Conservation (phyloP, 2,329 filamentous ascomycete species). For the Albifimbria verrucaria region DNA sequence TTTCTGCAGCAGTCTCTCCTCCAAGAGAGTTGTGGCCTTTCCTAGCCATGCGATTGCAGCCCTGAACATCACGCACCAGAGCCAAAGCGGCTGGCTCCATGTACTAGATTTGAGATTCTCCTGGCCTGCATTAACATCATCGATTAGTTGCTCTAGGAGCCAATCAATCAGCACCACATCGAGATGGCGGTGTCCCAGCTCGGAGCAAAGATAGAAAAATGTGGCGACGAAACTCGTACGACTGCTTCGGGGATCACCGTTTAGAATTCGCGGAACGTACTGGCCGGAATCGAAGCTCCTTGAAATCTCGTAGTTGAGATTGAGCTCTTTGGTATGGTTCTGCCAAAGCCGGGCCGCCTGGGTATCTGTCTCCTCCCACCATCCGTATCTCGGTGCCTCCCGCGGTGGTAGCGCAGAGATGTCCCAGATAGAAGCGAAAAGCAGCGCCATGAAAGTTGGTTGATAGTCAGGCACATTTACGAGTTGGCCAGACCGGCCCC, state of each 20-base stretch:
- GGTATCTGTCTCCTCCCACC: conserved; percentile 33
- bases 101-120: conserved; percentile 34
- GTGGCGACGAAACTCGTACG: conserved; percentile 43
- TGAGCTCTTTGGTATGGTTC: conserved; percentile 30
- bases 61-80: conserved; percentile 44
- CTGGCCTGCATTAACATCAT: conserved; percentile 39
- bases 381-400: conserved; percentile 31
- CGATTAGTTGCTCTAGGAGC: conserved; percentile 43
- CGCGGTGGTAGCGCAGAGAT: conserved; percentile 29
- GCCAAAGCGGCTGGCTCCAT: conserved; percentile 40
- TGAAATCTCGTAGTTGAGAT: conserved; percentile 34
- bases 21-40: conserved; percentile 28
- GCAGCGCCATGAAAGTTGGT: conserved; percentile 41
- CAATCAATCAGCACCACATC: conserved; percentile 42
- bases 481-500: conserved; percentile 34
- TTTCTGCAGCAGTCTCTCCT: conserved; percentile 34
- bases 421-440: conserved; percentile 41
- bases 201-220: conserved; percentile 44
- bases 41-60: conserved; percentile 38
- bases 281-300: conserved; percentile 27
- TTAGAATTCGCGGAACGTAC: conserved; percentile 30
- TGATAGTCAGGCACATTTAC: conserved; percentile 39
- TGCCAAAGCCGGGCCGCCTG: conserved; percentile 33
- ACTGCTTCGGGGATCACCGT: conserved; percentile 34
- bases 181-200: conserved; percentile 37